Base-by-base conservation (phyloP, 164 flowering plant species). In the Vitis cinerea region DNA sequence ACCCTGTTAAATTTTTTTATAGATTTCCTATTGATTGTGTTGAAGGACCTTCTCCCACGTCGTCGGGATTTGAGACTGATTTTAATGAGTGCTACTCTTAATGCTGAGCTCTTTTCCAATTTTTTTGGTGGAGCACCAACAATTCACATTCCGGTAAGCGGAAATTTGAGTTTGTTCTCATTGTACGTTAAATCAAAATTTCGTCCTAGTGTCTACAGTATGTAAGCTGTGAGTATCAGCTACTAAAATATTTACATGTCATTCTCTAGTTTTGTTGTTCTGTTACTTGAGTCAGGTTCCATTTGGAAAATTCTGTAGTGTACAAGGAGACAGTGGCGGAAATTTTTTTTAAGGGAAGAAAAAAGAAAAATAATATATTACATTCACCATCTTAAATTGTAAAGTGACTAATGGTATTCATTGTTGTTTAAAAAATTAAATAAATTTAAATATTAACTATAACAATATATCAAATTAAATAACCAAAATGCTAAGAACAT, bases 81-180 rank as follows among this genome's bases (percentile, higher is more conserved):
- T 79, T 79, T 96, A 62, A 96, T 96, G 99, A 96, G 99, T 85
- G 99, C 99, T 50, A 95, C 98, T 54, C 81, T 95, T 57, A 93
- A 95, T 84, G 99, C 99, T 31, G 98, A 95, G 72, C 81, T 93
- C 17, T 95, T 95, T 79, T 95, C 99, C 57, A 83, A 71, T 74
- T 95, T 82, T 84, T 95, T 87, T 85, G 90, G 88, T 48, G 97
- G 91, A 61, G 98, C 97, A 69, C 99, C 97, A 49, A 89, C 75
- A 62, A 88, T 91, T 76, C 98, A 93, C 76, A 91, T 95, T 69
- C 99, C 99, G n/a, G 99, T 95, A 83, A 84, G 90, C 58, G 71
- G 47, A 64, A 70, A 14, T 50, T 73, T 64, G 10, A 66, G 23
- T 63, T 61, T 29, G 16, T 69, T 53, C 10, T 31, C 10, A 9